A percentile compares a stretch with the other conserved stretches of the same genome.
Conservation (phyloP, 345 rosid species). For the Eucalyptus pauciflora region DNA sequence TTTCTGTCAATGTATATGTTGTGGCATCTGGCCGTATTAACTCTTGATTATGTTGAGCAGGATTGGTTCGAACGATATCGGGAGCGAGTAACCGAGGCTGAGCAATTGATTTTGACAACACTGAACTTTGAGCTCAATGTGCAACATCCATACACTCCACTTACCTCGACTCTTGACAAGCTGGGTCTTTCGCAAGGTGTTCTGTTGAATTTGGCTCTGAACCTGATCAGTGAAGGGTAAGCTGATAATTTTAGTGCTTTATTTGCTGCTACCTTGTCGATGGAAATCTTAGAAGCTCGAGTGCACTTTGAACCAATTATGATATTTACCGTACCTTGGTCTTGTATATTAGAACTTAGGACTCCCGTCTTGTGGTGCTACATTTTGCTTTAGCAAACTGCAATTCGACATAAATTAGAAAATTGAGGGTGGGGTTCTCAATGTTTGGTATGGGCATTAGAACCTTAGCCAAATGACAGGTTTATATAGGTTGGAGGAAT, state of each 20-base stretch:
- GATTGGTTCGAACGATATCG: slow-evolving; percentile 81
- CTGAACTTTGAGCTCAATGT: slow-evolving; percentile 70
- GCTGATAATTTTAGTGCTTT: slow-evolving; percentile 4
- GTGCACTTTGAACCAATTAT: background rate
- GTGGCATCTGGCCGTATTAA: background rate
- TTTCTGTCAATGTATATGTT: background rate
- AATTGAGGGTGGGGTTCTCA: background rate
- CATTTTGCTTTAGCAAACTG: background rate
- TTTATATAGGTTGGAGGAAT: background rate
- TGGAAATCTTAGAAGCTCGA: background rate
- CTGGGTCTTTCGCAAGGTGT: slow-evolving; percentile 57
- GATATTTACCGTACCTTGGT: background rate
- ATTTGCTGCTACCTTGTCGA: background rate
- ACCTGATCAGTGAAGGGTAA: slow-evolving; percentile 79
- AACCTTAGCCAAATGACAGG: background rate
- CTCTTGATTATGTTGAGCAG: slow-evolving; percentile 18
- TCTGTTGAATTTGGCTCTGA: slow-evolving; percentile 63
- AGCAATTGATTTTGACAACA: slow-evolving; percentile 66
- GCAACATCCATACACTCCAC: slow-evolving; percentile 67
- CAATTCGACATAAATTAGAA: background rate
- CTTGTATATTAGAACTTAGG: background rate
- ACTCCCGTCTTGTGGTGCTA: background rate
- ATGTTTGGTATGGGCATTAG: background rate
- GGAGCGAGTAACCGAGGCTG: slow-evolving; percentile 57
- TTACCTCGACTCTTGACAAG: slow-evolving; percentile 50